A percentile compares a stretch with the other conserved stretches of the same genome.
Conservation (phyloP, 805 yeast genomes). For the Candida silvatica region DNA sequence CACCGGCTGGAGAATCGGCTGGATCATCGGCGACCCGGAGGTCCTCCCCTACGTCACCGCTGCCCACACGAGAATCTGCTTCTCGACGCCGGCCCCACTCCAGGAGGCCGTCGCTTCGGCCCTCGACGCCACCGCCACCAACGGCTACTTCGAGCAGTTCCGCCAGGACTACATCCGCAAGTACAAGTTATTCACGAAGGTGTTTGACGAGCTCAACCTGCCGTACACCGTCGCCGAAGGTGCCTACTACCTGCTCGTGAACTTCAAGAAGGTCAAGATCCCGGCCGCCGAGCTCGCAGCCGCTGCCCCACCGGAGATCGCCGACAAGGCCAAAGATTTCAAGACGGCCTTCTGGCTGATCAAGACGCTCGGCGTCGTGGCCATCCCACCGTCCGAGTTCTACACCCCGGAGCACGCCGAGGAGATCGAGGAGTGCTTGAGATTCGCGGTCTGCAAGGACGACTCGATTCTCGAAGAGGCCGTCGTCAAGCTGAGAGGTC, state of each 20-base stretch:
- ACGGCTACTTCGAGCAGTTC: conserved; percentile 62
- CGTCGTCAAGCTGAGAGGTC: conserved; percentile 58
- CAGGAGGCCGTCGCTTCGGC: conserved; percentile 90
- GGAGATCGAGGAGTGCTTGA: conserved; percentile 73
- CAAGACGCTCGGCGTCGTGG: conserved; percentile 86
- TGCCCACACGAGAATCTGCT: conserved; percentile 94
- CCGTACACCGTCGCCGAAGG: conserved; percentile 93
- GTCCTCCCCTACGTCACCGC: conserved; percentile 71
- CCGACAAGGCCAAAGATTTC: conserved; percentile 73
- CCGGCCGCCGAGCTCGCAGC: conserved; percentile 48
- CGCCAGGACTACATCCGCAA: conserved; percentile 62
- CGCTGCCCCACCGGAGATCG: conserved; percentile 57
- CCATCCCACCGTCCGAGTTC: conserved; percentile 97
- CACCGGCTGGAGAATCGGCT: conserved; percentile 98
- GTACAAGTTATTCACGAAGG: conserved; percentile 61
- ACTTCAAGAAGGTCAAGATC: conserved; percentile 71
- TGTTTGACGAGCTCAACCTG: conserved; percentile 78
- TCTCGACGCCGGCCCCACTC: conserved; percentile 81
- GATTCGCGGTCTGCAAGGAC: conserved; percentile 96
- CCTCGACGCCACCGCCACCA: conserved; percentile 48
- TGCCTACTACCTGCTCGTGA: conserved; percentile 86
- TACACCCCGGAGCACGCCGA: conserved; percentile 61
- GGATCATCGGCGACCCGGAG: conserved; percentile 85
- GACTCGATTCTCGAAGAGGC: conserved; percentile 76
- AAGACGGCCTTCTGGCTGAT: conserved; percentile 88